A percentile compares a stretch with the other conserved stretches of the same genome.
Evolutionary conservation across 176 grass and related monocot species (phyloP).

Genomic region (Pharus latifolius): DNA sequence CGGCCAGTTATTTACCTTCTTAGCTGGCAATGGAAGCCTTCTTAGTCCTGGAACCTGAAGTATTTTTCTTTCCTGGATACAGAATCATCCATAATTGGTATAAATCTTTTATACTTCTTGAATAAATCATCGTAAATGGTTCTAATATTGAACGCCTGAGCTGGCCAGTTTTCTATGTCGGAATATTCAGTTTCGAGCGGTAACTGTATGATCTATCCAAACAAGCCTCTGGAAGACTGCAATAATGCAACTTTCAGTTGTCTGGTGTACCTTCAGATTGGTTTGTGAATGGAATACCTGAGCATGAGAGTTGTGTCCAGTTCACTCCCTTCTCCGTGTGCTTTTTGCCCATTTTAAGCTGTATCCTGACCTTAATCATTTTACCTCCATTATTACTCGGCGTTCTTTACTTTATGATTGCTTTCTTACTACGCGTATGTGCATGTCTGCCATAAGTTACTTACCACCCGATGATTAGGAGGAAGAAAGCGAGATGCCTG

Average conservation of each 20-base stretch:
- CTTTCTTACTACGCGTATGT: neutral
- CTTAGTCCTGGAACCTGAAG: no score
- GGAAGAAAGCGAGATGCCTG: neutral
- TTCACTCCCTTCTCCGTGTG: neutral
- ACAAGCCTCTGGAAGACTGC: no score
- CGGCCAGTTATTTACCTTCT: no score
- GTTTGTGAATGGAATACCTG: neutral
- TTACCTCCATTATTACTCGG: neutral
- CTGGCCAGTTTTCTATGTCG: no score
- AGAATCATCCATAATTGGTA: neutral
- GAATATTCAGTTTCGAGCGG: no score
- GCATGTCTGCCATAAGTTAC: conserved; percentile 3
- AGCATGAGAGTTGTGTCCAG: neutral
- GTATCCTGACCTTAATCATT: conserved; percentile 1
- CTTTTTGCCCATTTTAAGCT: neutral
- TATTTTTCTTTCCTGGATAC: neutral
- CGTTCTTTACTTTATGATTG: conserved; percentile 17
- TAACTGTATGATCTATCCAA: no score
- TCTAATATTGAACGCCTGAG: no score
- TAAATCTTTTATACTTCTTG: no score
- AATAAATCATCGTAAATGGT: no score
- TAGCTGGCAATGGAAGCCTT: neutral
- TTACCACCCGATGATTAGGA: conserved; percentile 2
- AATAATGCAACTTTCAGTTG: neutral
- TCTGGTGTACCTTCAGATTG: neutral